Percentiles rank a stretch among this genome's conserved stretches.
Evolutionary conservation across 1,284 basidiomycete species (phyloP).

Genomic region (Rhodotorula sp.): DNA sequence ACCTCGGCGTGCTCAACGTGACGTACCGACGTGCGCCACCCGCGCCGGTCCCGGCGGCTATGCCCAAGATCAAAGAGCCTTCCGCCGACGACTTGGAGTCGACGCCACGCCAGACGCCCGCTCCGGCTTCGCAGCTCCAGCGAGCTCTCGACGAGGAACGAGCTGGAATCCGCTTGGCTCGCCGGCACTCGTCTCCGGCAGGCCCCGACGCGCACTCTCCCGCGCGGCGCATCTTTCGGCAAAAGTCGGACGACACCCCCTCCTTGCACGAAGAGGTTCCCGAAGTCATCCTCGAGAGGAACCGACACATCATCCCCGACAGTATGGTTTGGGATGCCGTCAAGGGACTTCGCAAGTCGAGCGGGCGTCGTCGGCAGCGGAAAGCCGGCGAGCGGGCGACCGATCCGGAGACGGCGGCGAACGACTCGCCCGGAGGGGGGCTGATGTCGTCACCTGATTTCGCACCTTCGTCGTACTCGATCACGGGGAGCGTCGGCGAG

Average conservation of each 20-base stretch:
- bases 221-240: slow-evolving; percentile 29
- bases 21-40: slow-evolving; percentile 65
- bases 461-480: slow-evolving; percentile 32
- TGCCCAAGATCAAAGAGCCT: neutral
- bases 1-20: slow-evolving; percentile 96
- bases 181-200: slow-evolving; percentile 12
- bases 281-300: slow-evolving; percentile 84
- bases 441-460: slow-evolving; percentile 38
- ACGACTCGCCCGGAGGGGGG: slow-evolving; percentile 18
- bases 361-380: neutral
- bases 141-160: neutral
- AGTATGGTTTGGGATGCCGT: slow-evolving; percentile 63
- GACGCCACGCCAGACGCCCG: neutral
- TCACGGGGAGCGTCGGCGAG: slow-evolving; percentile 27
- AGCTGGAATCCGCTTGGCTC: neutral
- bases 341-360: slow-evolving; percentile 36
- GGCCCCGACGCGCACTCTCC: neutral
- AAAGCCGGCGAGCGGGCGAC: slow-evolving; percentile 22
- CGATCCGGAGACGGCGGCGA: slow-evolving; percentile 25
- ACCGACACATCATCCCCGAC: slow-evolving; percentile 92
- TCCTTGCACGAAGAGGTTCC: slow-evolving; percentile 50
- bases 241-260: slow-evolving; percentile 14
- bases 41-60: neutral
- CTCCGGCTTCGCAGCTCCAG: neutral
- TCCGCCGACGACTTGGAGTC: neutral